Evolutionary conservation across 257 asterid species (phyloP).

Genomic region (Lavandula angustifolia): DNA sequence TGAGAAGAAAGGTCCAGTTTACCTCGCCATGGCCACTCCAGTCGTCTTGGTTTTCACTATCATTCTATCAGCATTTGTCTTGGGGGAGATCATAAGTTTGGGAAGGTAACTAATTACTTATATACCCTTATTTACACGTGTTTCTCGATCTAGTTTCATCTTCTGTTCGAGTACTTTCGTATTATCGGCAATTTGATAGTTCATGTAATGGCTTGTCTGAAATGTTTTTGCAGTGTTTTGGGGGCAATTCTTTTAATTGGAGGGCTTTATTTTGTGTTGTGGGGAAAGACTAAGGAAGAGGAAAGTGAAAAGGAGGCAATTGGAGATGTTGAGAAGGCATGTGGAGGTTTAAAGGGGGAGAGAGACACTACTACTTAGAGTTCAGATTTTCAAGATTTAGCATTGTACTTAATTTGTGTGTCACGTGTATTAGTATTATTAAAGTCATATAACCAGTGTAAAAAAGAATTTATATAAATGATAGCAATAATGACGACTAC

Average conservation of each 20-base stretch:
- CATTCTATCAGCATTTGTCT: slow-evolving; percentile 55
- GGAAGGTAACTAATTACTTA: slow-evolving; percentile 54
- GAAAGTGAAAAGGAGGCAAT: slow-evolving; percentile 30
- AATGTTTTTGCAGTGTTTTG: slow-evolving; percentile 46
- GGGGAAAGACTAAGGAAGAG: slow-evolving; percentile 73
- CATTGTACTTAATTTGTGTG: too few species aligned
- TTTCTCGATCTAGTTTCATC: too few species aligned
- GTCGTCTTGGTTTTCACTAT: slow-evolving; percentile 59
- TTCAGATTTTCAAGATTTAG: too few species aligned
- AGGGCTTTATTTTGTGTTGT: slow-evolving; percentile 72
- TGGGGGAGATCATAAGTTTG: slow-evolving; percentile 64
- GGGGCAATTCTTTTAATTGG: slow-evolving; percentile 67
- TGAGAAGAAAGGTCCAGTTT: slow-evolving; percentile 84
- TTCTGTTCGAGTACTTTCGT: too few species aligned
- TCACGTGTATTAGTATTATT: too few species aligned
- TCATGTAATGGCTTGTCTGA: background rate
- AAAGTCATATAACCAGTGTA: too few species aligned
- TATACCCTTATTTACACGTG: too few species aligned
- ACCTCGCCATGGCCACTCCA: slow-evolving; percentile 69
- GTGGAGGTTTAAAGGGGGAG: slow-evolving; percentile 30
- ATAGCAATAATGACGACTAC: too few species aligned
- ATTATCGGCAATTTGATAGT: too few species aligned
- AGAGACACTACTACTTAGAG: background rate
- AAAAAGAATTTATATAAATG: too few species aligned
- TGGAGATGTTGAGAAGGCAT: slow-evolving; percentile 47